A percentile compares a stretch with the other conserved stretches of the same genome.
Conservation (phyloP, 768 basidiomycete species). For the Coprinopsis cinerea region DNA sequence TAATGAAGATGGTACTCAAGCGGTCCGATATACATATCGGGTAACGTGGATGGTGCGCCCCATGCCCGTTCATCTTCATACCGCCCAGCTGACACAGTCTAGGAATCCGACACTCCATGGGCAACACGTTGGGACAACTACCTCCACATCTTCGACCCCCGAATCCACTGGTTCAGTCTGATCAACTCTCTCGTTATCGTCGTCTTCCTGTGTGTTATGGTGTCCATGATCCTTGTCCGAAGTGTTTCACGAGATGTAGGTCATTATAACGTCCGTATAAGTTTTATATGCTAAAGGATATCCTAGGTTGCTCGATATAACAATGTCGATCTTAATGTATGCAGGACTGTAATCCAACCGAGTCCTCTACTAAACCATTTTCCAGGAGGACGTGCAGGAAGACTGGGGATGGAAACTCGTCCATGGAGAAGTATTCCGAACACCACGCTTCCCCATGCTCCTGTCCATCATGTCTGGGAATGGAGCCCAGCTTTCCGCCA, state of each 20-base stretch:
- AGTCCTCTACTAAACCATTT: slow-evolving; percentile 2
- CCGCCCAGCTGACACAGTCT: slow-evolving; percentile 5
- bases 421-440: slow-evolving; percentile 92
- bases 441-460: slow-evolving; percentile 69
- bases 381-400: slow-evolving; percentile 90
- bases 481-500: slow-evolving; percentile 77
- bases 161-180: slow-evolving; percentile 95
- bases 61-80: slow-evolving; percentile 9
- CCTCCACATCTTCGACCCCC: slow-evolving; percentile 87
- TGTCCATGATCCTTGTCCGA: slow-evolving; percentile 82
- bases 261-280: slow-evolving; percentile 7
- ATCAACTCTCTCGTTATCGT: slow-evolving; percentile 91
- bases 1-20: slow-evolving; percentile 52
- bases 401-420: slow-evolving; percentile 99
- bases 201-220: slow-evolving; percentile 88
- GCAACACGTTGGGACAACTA: slow-evolving; percentile 96
- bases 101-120: slow-evolving; percentile 88
- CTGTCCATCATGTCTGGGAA: slow-evolving; percentile 89
- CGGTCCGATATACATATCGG: slow-evolving; percentile 80
- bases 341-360: slow-evolving; percentile 16
- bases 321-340: slow-evolving; percentile 82
- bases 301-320: slow-evolving; percentile 87
- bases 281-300: slow-evolving; percentile 6
- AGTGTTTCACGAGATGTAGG: slow-evolving; percentile 85
- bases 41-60: slow-evolving; percentile 71